Base-by-base conservation (phyloP, 768 basidiomycete species). In the Polyporus arcularius region DNA sequence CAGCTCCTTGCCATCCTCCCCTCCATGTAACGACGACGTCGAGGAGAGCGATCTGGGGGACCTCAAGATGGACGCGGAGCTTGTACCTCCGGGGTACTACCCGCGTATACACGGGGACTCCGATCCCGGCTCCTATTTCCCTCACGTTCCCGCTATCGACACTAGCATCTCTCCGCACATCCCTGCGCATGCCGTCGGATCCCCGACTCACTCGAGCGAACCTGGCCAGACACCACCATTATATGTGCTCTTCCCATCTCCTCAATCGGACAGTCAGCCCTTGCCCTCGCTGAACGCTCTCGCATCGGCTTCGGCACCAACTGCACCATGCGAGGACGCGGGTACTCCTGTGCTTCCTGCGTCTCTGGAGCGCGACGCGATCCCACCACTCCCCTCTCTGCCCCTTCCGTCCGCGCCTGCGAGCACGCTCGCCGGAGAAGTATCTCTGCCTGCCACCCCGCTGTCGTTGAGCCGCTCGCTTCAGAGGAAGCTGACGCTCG, bases 211-310 rank as follows among this genome's bases (percentile, higher is more conserved):
- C 16, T 39, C 60, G 8, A 53, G 54, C 21, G 57, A 57, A 0
- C 65, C 67, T 10, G 68, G 68, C 32, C 63, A 63, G 57, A 69
- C 68, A 6, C 68, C 68, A 6, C 68, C 67, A 9, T 58, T 69
- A 18, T 55, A 56, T 16, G 53, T 64, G 56, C 53, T 66, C 16
- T 65, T 60, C 48, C 66, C 66, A 2, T 63, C 62, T 21, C 61
- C 57, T 35, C 53, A 46, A 3, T 55, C 39, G 5, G 47, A 50
- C 32, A 53, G 53, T 8, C 61, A 54, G 8, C 41, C 53, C 6
- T 47, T 63, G n/a, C 40, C 38, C 31, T 41, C 45, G 35, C 28
- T 49, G 31, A 57, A 58, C 21, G 53, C 48, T 10, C 38, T 47
- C 28, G 35, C 60, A 26, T 26, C 21, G 1, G 16, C 42, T 16